These are phyloP conservation scores for Goniomonas avonlea DNA, from an alignment of 78 protist genomes.

Conservation along the genomic window DNA sequence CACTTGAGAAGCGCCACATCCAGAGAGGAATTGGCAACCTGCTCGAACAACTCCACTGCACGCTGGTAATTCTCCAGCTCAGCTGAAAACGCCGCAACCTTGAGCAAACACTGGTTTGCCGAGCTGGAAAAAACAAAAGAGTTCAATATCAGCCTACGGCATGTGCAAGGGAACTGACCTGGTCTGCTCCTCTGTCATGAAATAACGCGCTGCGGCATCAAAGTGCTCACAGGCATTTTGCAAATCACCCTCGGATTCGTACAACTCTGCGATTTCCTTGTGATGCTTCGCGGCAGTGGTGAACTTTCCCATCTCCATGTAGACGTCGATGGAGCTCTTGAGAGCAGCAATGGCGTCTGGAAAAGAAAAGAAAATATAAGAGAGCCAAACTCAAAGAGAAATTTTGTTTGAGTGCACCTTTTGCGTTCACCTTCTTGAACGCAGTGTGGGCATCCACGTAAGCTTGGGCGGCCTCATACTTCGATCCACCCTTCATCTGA, in stretches of 20 bases:
- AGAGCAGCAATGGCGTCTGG: constrained; percentile 43
- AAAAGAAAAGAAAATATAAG: too few relatives aligned
- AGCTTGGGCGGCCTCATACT: constrained; percentile 49
- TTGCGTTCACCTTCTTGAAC: constrained; percentile 43
- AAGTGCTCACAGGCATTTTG: constrained; percentile 49
- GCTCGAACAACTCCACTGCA: constrained; percentile 45
- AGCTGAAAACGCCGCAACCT: constrained; percentile 40
- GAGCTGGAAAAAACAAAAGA: too few relatives aligned
- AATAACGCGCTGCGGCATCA: too few relatives aligned
- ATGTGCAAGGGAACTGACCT: too few relatives aligned
- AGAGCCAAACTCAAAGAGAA: too few relatives aligned
- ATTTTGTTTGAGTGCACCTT: too few relatives aligned
- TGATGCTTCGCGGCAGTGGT: constrained; percentile 61
- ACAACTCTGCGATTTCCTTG: constrained; percentile 61
- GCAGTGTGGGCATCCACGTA: constrained; percentile 46
- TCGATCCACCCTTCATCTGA: constrained; percentile 35
- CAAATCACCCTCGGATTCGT: constrained; percentile 50
- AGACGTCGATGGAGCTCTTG: constrained; percentile 44
- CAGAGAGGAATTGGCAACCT: constrained; percentile 45
- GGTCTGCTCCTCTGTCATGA: too few relatives aligned
- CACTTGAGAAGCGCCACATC: constrained; percentile 34
- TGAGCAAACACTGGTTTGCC: constrained; percentile 36
- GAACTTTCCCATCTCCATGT: constrained; percentile 52
- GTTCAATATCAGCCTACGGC: too few relatives aligned
- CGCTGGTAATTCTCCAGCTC: constrained; percentile 25